Evolutionary conservation across 345 rosid species (phyloP), one percentile per base, ranked within the genome.

Genomic region (Dovyalis caffra): DNA sequence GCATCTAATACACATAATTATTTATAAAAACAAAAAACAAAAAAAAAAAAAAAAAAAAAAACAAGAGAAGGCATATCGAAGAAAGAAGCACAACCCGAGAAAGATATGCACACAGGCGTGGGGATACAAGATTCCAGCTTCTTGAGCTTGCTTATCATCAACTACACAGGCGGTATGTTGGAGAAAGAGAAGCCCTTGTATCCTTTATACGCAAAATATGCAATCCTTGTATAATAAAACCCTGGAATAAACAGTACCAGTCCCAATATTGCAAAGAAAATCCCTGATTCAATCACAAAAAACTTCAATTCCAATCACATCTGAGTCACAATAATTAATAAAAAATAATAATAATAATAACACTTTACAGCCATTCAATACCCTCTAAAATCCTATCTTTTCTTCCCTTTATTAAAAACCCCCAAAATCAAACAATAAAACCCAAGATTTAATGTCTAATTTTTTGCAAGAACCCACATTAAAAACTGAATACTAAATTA

Each of bases 141-240:
- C 6, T 37, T 28, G n/a, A 56, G 26, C 11, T 57, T 81, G 72
- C 37, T 35, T 5, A 66, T 16, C 62, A 21, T 31, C 34, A 77
- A 21, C 37, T 71, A 93, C 32, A 94, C 97, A 4, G 99, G 87
- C 0, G 99, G 99, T 64, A 92, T 95, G 82, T 88, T 95, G 83
- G 92, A 78, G 80, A 95, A 95, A 65, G 99, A 95, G 88, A 95
- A 95, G 68, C 99, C 99, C 81, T 87, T 87, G 88, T 92, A 95
- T 57, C 99, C 99, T 79, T 95, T 95, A 77, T 92, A 92, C 1
- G 99, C 99, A 76, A 92, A 95, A 78, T 92, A 95, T 0, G 99
- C 97, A 8, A 95, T 90, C 86, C 99, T 83, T 0, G 99, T 91
- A 31, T 95, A 95, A 75, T 95, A 95, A 78, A 87, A 95, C 43